phyloP scores from a whole-genome alignment of 768 basidiomycete genomes.

The Termitomyces sp. region DNA sequence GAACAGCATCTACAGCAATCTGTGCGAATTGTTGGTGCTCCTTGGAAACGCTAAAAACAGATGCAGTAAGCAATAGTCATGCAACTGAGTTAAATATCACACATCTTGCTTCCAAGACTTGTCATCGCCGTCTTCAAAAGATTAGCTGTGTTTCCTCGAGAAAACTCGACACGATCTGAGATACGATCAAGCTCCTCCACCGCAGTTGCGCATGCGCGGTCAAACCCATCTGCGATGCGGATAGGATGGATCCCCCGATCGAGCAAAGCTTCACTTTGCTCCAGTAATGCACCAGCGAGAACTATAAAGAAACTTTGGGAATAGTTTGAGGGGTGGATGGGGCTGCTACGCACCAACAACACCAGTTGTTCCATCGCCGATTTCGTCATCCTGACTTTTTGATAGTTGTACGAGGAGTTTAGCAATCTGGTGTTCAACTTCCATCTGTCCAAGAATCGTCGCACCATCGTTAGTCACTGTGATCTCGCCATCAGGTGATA shows the following conservation, averaged over 20 bases:
- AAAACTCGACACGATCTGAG: conserved; percentile 86
- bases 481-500: conserved; percentile 96
- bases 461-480: conserved; percentile 99
- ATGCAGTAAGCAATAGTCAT: neutral
- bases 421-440: conserved; percentile 98
- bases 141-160: conserved; percentile 75
- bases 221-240: conserved; percentile 98
- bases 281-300: conserved; percentile 94
- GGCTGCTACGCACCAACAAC: conserved; percentile 77
- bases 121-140: conserved; percentile 95
- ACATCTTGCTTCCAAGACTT: conserved; percentile 98
- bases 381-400: conserved; percentile 98
- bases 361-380: conserved; percentile 98
- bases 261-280: conserved; percentile 92
- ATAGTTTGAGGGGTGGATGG: neutral
- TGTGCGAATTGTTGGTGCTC: conserved; percentile 93
- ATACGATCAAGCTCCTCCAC: conserved; percentile 87
- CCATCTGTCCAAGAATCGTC: conserved; percentile 97
- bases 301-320: conserved; percentile 39
- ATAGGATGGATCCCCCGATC: conserved; percentile 99
- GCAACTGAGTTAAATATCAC: conserved; percentile 18
- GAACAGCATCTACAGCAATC: conserved; percentile 96
- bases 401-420: conserved; percentile 95
- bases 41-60: conserved; percentile 78
- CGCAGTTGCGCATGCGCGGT: conserved; percentile 88